Conservation (phyloP, 257 asterid species). For the Scutellaria galericulata region DNA sequence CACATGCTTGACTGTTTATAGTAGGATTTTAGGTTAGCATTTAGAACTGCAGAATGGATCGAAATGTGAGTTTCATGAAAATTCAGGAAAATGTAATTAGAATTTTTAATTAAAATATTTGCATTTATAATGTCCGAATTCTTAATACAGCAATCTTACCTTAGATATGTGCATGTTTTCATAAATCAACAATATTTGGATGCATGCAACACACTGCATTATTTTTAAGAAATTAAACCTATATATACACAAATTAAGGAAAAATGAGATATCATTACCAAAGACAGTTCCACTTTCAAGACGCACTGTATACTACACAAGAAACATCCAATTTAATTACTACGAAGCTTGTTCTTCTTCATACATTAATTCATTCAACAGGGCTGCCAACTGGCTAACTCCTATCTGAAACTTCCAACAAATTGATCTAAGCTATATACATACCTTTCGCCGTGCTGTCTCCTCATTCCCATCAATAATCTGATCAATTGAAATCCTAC, state of each 20-base stretch:
- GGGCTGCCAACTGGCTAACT: too few relatives aligned
- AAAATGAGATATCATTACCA: background rate
- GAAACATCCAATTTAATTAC: conserved; percentile 19
- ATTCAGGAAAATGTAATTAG: too few relatives aligned
- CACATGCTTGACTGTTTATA: background rate
- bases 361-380: too few relatives aligned
- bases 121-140: background rate
- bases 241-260: conserved; percentile 3
- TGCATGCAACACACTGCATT: background rate
- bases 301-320: conserved; percentile 11
- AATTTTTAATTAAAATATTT: too few relatives aligned
- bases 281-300: background rate
- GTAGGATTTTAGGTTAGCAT: background rate
- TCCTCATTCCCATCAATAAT: conserved; percentile 65
- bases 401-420: too few relatives aligned
- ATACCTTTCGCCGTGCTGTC: conserved; percentile 21
- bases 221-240: background rate
- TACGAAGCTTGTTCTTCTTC: background rate
- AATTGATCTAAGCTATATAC: too few relatives aligned
- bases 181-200: background rate
- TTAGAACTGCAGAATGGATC: background rate
- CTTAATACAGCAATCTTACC: too few relatives aligned
- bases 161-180: background rate
- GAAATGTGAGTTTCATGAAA: too few relatives aligned
- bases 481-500: conserved; percentile 78